A percentile compares a stretch with the other conserved stretches of the same genome.
Evolutionary conservation across 495 filamentous ascomycete species (phyloP).

Genomic region (Penicillium taxi): DNA sequence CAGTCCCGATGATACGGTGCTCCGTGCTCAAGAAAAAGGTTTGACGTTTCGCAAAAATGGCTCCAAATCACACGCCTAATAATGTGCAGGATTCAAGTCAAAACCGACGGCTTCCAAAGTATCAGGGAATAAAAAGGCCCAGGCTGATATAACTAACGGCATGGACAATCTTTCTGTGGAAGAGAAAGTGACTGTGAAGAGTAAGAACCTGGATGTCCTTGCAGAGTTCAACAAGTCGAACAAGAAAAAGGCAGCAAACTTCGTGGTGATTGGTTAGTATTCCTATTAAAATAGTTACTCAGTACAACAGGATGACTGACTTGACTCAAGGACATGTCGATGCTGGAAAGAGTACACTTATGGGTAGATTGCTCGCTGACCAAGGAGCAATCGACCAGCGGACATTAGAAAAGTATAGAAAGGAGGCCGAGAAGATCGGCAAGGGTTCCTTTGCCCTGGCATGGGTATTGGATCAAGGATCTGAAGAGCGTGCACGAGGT

Average conservation of each 20-base stretch:
- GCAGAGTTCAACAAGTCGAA: slow-evolving; percentile 69
- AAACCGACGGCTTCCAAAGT: slow-evolving; percentile 37
- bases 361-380: slow-evolving; percentile 90
- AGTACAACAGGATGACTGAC: slow-evolving; percentile 12
- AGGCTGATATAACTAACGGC: slow-evolving; percentile 34
- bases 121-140: slow-evolving; percentile 34
- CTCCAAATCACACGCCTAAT: slow-evolving; percentile 33
- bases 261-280: slow-evolving; percentile 82
- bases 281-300: neutral
- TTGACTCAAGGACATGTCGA: slow-evolving; percentile 73
- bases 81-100: slow-evolving; percentile 40
- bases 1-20: slow-evolving; percentile 88
- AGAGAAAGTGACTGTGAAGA: slow-evolving; percentile 64
- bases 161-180: slow-evolving; percentile 57
- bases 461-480: slow-evolving; percentile 88
- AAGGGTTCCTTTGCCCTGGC: slow-evolving; percentile 94
- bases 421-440: slow-evolving; percentile 83
- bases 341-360: slow-evolving; percentile 93
- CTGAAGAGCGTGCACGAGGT: slow-evolving; percentile 77
- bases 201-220: slow-evolving; percentile 80
- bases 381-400: slow-evolving; percentile 78
- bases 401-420: slow-evolving; percentile 77
- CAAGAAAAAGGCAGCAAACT: slow-evolving; percentile 77
- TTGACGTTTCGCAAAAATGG: slow-evolving; percentile 48
- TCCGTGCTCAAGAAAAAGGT: slow-evolving; percentile 86